Evolutionary conservation across 768 basidiomycete species (phyloP).

Genomic region (Tulasnella sp.): DNA sequence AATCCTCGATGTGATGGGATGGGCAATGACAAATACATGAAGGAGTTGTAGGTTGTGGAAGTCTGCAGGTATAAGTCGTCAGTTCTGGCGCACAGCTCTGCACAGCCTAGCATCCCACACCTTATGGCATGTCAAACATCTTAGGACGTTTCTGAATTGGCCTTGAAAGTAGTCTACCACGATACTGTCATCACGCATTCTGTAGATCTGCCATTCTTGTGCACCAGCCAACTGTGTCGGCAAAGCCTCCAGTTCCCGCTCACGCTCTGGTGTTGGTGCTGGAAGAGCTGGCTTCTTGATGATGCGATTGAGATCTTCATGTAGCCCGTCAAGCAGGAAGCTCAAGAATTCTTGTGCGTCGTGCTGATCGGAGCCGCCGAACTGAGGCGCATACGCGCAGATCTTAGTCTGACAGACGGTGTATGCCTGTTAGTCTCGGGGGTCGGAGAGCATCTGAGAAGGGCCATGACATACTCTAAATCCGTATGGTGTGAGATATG

Average conservation of each 20-base stretch:
- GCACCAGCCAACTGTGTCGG: slow-evolving; percentile 82
- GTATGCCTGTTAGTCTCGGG: background rate
- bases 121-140: slow-evolving; percentile 83
- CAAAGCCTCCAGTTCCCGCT: slow-evolving; percentile 77
- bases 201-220: slow-evolving; percentile 87
- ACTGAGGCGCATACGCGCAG: slow-evolving; percentile 54
- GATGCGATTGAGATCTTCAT: slow-evolving; percentile 79
- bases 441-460: slow-evolving; percentile 9
- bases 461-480: slow-evolving; percentile 56
- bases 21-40: slow-evolving; percentile 89
- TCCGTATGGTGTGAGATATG: slow-evolving; percentile 66
- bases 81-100: slow-evolving; percentile 11
- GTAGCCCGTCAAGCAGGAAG: slow-evolving; percentile 84
- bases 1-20: slow-evolving; percentile 56
- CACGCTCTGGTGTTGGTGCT: slow-evolving; percentile 59
- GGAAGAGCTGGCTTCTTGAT: slow-evolving; percentile 55
- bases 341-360: slow-evolving; percentile 96
- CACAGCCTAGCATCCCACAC: slow-evolving; percentile 33
- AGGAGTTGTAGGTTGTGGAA: slow-evolving; percentile 92
- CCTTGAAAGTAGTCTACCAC: slow-evolving; percentile 98
- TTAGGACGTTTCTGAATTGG: slow-evolving; percentile 81
- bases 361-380: slow-evolving; percentile 82
- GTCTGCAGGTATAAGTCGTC: slow-evolving; percentile 45
- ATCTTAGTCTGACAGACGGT: slow-evolving; percentile 39
- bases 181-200: slow-evolving; percentile 79